A percentile compares a stretch with the other conserved stretches of the same genome.
Conservation (phyloP, 2,329 filamentous ascomycete species). For the Fusarium cicatricum region DNA sequence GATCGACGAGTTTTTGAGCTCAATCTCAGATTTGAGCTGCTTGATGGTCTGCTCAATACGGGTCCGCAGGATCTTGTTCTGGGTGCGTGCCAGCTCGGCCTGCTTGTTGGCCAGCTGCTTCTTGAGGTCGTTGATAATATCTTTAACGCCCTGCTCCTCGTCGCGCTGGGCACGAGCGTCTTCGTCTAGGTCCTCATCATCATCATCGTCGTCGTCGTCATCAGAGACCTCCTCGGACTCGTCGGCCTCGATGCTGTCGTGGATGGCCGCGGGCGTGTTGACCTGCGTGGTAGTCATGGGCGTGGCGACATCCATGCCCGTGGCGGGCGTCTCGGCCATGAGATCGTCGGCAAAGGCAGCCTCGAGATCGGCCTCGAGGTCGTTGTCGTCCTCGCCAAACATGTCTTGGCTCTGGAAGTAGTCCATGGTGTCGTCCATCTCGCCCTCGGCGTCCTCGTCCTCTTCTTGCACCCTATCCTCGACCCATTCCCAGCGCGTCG, state of each 20-base stretch:
- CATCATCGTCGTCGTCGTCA: constrained; percentile 61
- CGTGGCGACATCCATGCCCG: constrained; percentile 54
- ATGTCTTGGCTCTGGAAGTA: constrained; percentile 48
- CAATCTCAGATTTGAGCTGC: constrained; percentile 55
- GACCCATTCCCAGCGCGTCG: constrained; percentile 71
- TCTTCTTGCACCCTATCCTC: constrained; percentile 58
- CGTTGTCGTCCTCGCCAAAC: constrained; percentile 53
- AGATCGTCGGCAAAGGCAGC: constrained; percentile 58
- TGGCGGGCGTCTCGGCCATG: constrained; percentile 52
- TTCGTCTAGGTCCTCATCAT: constrained; percentile 63
- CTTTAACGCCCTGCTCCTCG: constrained; percentile 62
- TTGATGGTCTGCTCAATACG: constrained; percentile 61
- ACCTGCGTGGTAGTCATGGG: constrained; percentile 54
- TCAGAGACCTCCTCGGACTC: constrained; percentile 50
- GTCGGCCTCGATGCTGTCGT: constrained; percentile 55
- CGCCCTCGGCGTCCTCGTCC: constrained; percentile 58
- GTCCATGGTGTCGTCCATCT: constrained; percentile 54
- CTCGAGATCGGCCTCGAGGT: constrained; percentile 65
- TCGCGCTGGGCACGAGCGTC: constrained; percentile 60
- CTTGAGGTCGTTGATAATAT: constrained; percentile 62
- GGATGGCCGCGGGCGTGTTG: constrained; percentile 55
- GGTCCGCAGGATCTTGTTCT: constrained; percentile 58
- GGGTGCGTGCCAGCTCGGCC: constrained; percentile 53
- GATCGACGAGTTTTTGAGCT: constrained; percentile 55
- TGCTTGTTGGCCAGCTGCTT: constrained; percentile 58